Evolutionary conservation across 495 filamentous ascomycete species (phyloP), one percentile per base, ranked within the genome.

Genomic region (Talaromyces proteolyticus): DNA sequence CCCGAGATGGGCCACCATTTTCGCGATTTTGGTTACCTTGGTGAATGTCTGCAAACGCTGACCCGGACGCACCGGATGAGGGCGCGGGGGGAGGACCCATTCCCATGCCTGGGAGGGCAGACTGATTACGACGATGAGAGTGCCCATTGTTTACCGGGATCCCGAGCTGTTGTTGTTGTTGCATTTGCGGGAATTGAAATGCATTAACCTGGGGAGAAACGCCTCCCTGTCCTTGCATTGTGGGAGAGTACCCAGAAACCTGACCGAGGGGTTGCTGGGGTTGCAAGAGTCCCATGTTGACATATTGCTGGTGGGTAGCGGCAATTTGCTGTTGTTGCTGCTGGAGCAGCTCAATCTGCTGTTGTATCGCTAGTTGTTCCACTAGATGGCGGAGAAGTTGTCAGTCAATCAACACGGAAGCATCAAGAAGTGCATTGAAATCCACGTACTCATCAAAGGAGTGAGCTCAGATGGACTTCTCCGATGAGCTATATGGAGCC

Each of bases 251-350:
- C 45, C 70, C 76, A 26, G 73, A 73, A 50, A 79, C 82, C 50
- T 80, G 78, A 47, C 80, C 77, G 29, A 96, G 66, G 57, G 82
- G 73, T 67, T 96, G 91, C 52, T 86, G 85, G 29, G 86, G 87
- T 51, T 84, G 86, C 55, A 98, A 78, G 74, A 97, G 85, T 56
- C 89, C 89, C 87, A 97, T 92, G 65, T 94, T 93, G 52, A 94
- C 87, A 70, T 96, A 97, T 65, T 97, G 92, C 68, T 95, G 91
- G 57, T 96, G 91, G 46, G 89, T 91, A 48, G 87, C 88, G 63
- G 92, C 87, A 66, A 97, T 94, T 63, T 97, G 94, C 69, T 97
- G 94, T 62, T 98, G 93, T 63, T 97, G 94, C 65, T 95, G 91
- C 71, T 98, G 93, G 57, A 98, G 80, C 69, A 92, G 77, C 71